A percentile compares a stretch with the other conserved stretches of the same genome.
Conservation (phyloP, 2,329 filamentous ascomycete species). For the Plenodomus tracheiphilus region DNA sequence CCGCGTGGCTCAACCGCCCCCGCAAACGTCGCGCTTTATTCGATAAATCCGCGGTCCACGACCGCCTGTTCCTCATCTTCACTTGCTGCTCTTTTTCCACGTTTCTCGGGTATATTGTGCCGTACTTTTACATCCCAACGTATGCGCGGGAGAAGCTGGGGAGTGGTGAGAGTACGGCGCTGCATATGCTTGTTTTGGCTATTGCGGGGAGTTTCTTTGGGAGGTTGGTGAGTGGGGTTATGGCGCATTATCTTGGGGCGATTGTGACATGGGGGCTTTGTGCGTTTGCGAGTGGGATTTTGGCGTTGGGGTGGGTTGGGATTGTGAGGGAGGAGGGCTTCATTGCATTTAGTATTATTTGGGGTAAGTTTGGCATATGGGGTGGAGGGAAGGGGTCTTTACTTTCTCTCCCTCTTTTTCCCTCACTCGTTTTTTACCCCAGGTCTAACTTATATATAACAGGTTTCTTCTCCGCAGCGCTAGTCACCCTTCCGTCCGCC, state of each 20-base stretch:
- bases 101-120: conserved; percentile 44
- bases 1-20: conserved; percentile 26
- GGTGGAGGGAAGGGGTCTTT: no score
- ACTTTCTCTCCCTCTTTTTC: background rate
- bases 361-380: conserved; percentile 42
- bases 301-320: conserved; percentile 38
- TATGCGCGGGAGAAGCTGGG: conserved; percentile 38
- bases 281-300: conserved; percentile 28
- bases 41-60: conserved; percentile 38
- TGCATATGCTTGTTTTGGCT: conserved; percentile 40
- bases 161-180: conserved; percentile 28
- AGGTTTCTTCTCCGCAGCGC: conserved; percentile 44
- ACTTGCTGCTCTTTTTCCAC: conserved; percentile 38
- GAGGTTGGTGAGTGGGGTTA: conserved; percentile 28
- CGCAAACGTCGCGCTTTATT: conserved; percentile 39
- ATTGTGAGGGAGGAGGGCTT: conserved; percentile 33
- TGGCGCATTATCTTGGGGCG: conserved; percentile 38
- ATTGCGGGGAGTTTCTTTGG: conserved; percentile 44
- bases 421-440: background rate
- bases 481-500: conserved; percentile 43
- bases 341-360: conserved; percentile 42
- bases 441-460: background rate
- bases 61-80: conserved; percentile 41
- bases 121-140: conserved; percentile 45
- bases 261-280: conserved; percentile 42